A percentile compares a stretch with the other conserved stretches of the same genome.
phyloP scores from a whole-genome alignment of 805 yeast genomes.

The Saccharomyces kudriavzevii region DNA sequence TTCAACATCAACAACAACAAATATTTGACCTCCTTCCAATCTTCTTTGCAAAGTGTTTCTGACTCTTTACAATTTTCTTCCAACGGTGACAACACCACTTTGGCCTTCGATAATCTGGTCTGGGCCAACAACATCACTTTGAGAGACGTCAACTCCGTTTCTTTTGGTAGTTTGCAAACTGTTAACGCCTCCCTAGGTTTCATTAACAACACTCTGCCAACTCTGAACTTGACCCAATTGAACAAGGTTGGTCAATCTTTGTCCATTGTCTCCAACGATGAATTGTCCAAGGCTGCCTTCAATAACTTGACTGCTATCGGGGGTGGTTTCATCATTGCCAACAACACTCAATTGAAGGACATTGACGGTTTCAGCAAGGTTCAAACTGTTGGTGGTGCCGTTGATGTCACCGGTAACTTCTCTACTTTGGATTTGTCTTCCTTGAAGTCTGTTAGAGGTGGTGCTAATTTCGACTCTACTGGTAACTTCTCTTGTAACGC shows the following conservation, averaged over 20 bases:
- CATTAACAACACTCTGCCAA: slow-evolving; percentile 59
- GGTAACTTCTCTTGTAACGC: slow-evolving; percentile 68
- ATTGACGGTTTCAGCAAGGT: slow-evolving; percentile 71
- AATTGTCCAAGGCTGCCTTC: slow-evolving; percentile 62
- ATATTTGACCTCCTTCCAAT: slow-evolving; percentile 62
- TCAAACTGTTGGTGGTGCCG: slow-evolving; percentile 79
- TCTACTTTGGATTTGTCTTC: slow-evolving; percentile 67
- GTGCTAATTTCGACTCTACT: slow-evolving; percentile 71
- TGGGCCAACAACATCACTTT: slow-evolving; percentile 87
- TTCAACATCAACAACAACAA: slow-evolving; percentile 89
- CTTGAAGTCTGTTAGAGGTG: slow-evolving; percentile 81
- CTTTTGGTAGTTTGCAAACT: slow-evolving; percentile 56
- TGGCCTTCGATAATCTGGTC: slow-evolving; percentile 56
- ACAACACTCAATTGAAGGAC: slow-evolving; percentile 64
- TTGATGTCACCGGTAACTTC: slow-evolving; percentile 71
- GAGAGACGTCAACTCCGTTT: slow-evolving; percentile 68
- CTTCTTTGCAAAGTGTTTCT: slow-evolving; percentile 67
- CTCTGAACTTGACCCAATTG: slow-evolving; percentile 48
- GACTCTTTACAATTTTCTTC: slow-evolving; percentile 69
- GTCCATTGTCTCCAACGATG: slow-evolving; percentile 63
- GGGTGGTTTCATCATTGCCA: slow-evolving; percentile 88
- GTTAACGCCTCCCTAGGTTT: slow-evolving; percentile 81
- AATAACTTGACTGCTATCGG: slow-evolving; percentile 63
- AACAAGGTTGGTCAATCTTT: slow-evolving; percentile 71
- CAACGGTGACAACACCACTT: slow-evolving; percentile 73